Conservation (phyloP, 306 rosid genomes). For the Corylus heterophylla region DNA sequence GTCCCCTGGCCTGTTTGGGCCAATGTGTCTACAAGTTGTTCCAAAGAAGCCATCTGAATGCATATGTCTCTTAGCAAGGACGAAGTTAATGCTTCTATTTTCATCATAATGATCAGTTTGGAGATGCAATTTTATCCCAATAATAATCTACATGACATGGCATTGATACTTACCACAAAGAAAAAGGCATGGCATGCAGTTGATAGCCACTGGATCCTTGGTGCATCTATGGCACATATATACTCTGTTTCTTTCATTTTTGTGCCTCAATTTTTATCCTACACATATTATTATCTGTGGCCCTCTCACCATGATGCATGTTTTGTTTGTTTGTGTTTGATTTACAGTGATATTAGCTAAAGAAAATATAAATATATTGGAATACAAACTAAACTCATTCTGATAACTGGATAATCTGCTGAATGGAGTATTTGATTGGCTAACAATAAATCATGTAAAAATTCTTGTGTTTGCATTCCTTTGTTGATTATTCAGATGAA, state of each 20-base stretch:
- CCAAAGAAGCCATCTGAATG: constrained; percentile 5
- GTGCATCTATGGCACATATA: not conserved
- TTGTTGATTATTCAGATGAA: not conserved
- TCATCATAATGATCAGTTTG: not conserved
- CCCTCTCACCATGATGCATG: not conserved
- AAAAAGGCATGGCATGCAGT: not conserved
- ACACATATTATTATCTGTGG: not conserved
- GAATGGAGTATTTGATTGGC: too few relatives aligned
- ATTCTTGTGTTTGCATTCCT: not conserved
- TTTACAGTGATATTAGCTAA: too few relatives aligned
- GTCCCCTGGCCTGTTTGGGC: not conserved
- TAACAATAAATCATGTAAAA: not conserved
- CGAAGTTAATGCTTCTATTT: not conserved
- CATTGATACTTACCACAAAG: not conserved
- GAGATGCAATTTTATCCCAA: not conserved
- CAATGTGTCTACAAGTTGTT: not conserved
- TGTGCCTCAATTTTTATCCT: not conserved
- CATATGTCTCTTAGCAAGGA: not conserved
- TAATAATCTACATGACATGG: not conserved
- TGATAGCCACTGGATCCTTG: not conserved
- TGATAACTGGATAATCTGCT: too few relatives aligned
- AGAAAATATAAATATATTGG: too few relatives aligned
- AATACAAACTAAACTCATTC: too few relatives aligned
- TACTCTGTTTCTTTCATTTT: not conserved
- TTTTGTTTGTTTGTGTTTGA: not conserved